Conservation (phyloP, 768 basidiomycete genomes). For the Pulveroboletus sp. region DNA sequence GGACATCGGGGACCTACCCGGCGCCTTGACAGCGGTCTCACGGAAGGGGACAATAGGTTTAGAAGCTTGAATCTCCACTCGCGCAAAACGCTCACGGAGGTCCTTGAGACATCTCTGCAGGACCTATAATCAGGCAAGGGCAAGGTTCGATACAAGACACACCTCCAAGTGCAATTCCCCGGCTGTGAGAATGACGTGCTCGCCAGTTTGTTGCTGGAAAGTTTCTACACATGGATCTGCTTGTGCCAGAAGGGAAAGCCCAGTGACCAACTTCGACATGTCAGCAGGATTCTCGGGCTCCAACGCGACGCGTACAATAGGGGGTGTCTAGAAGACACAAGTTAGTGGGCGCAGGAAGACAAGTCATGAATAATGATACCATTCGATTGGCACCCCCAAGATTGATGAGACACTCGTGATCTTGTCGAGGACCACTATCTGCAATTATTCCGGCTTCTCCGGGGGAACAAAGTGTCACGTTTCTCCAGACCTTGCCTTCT, state of each 20-base stretch:
- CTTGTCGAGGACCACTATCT: slow-evolving; percentile 29
- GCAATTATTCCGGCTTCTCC: slow-evolving; percentile 39
- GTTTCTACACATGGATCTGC: slow-evolving; percentile 97
- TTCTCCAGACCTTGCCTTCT: slow-evolving; percentile 86
- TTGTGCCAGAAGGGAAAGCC: slow-evolving; percentile 85
- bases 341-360: not conserved
- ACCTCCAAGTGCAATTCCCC: slow-evolving; percentile 97
- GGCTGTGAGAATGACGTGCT: slow-evolving; percentile 94
- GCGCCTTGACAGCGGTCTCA: slow-evolving; percentile 82
- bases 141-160: slow-evolving; percentile 11
- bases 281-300: slow-evolving; percentile 82
- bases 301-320: slow-evolving; percentile 92
- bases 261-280: slow-evolving; percentile 83
- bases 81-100: slow-evolving; percentile 91
- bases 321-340: slow-evolving; percentile 53
- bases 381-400: slow-evolving; percentile 66
- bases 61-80: slow-evolving; percentile 88
- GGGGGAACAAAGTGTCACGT: slow-evolving; percentile 83
- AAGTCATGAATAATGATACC: slow-evolving; percentile 38
- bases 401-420: slow-evolving; percentile 65
- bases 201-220: slow-evolving; percentile 95
- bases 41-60: slow-evolving; percentile 97
- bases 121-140: not conserved
- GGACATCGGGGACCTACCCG: slow-evolving; percentile 43
- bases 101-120: slow-evolving; percentile 90